A percentile compares a stretch with the other conserved stretches of the same genome.
These are phyloP conservation scores for Solanum megistacrolobum DNA, from an alignment of 257 asterid species.

Conservation along the genomic window DNA sequence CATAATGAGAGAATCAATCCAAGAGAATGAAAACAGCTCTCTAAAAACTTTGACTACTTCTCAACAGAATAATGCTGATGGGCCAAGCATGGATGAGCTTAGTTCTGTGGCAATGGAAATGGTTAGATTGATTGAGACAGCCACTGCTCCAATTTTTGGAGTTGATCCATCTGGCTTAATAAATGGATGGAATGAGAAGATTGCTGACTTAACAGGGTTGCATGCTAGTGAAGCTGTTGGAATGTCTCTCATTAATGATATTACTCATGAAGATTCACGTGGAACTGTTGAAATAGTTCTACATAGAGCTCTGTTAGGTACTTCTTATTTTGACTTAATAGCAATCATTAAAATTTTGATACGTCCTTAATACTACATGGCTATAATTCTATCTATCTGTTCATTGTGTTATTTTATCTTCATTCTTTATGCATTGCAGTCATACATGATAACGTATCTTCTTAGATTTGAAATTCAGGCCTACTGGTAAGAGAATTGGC, in stretches of 20 bases:
- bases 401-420: not conserved
- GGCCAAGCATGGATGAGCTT: constrained; percentile 22
- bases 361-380: not conserved
- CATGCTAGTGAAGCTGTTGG: constrained; percentile 42
- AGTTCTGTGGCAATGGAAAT: constrained; percentile 39
- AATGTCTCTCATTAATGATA: constrained; percentile 29
- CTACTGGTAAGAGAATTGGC: not conserved
- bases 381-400: not conserved
- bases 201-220: constrained; percentile 52
- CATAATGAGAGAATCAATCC: constrained; percentile 42
- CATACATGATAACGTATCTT: not conserved
- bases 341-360: not conserved
- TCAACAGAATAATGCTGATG: constrained; percentile 6
- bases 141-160: constrained; percentile 55
- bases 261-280: constrained; percentile 43
- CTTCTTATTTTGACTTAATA: not conserved
- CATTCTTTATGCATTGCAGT: not conserved
- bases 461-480: not conserved
- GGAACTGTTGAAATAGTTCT: constrained; percentile 27
- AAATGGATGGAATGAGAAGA: constrained; percentile 64
- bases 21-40: constrained; percentile 15
- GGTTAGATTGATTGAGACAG: constrained; percentile 51
- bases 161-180: constrained; percentile 42
- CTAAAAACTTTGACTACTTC: constrained; percentile 1
- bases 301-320: constrained; percentile 46